Base-by-base conservation (phyloP, 2,329 filamentous ascomycete genomes). In the Neoscytalidium dimidiatum region DNA sequence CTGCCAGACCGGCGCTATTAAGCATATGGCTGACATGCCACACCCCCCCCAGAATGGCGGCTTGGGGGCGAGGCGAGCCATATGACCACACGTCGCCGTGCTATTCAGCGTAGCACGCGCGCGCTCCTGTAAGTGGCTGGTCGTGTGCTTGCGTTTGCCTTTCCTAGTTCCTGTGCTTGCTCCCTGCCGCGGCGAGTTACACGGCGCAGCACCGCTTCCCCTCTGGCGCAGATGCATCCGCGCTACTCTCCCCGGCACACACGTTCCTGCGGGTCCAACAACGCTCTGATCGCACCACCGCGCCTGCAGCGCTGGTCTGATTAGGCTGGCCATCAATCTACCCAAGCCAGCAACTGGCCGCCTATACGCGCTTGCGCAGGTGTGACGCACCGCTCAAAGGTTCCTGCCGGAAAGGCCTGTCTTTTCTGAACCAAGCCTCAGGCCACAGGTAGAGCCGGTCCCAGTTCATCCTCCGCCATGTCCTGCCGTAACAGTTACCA, bases 81-180 rank as follows among this genome's bases (percentile, higher is more conserved):
- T 29, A 46, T 60, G 56, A 60, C 56, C 56, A 44, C 41, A 4
- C 53, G 53, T 8, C 52, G 52, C 52, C 52, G 17, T 28, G 56
- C 56, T 33, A 13, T 60, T 9, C 28, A 17, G 5, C 13, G 38
- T 60, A 31, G 56, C 56, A 60, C 56, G 56, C 56, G 56, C 35
- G 35, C 53, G 17, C 51, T 31, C 35, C 28, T 28, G 19, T 26
- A 17, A 8, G 52, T 43, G 52, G 52, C 52, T 57, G 52, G 35
- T 26, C 53, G 35, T 58, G 53, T 58, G 53, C 44, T 14, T 33
- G 31, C 35, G 21, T n/a, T 26, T 43, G 21, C 53, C 9, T 23
- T 44, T 28, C 26, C 33, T 41, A 8, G 13, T 44, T 28, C 26
- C 33, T 41, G 8, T 33, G 17, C 49, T 35, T 35, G 29, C 51